A percentile compares a stretch with the other conserved stretches of the same genome.
phyloP scores from a whole-genome alignment of 441 rosid genomes.

The Geranium incanum region DNA sequence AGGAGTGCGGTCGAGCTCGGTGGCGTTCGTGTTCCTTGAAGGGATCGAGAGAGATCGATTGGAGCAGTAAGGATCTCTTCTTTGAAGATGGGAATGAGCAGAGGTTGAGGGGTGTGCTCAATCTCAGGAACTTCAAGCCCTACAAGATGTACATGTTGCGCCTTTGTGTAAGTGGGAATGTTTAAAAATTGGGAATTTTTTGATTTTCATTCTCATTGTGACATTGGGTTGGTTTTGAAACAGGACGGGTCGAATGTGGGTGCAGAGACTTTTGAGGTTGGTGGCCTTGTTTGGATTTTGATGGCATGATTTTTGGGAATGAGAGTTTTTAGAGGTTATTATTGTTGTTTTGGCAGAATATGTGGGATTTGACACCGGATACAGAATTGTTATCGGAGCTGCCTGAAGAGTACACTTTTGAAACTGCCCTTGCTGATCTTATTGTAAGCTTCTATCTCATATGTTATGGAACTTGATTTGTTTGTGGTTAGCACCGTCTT shows the following conservation, averaged over 20 bases:
- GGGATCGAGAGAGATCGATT: conserved; percentile 24
- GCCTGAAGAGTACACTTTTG: conserved; percentile 58
- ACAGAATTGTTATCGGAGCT: conserved; percentile 46
- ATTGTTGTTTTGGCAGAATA: conserved; percentile 33
- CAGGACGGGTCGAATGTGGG: conserved; percentile 48
- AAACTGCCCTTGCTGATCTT: conserved; percentile 71
- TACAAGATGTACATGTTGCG: conserved; percentile 35
- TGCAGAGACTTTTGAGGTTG: conserved; percentile 46
- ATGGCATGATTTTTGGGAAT: neutral
- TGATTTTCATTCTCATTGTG: neutral
- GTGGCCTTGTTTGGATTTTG: neutral
- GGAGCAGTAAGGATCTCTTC: conserved; percentile 24
- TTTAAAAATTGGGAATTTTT: neutral
- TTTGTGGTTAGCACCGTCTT: neutral
- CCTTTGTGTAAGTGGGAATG: conserved; percentile 43
- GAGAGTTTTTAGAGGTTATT: conserved; percentile 3
- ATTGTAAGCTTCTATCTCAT: conserved; percentile 36
- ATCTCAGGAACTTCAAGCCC: conserved; percentile 31
- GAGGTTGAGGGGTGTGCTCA: conserved; percentile 19
- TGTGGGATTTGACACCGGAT: conserved; percentile 81
- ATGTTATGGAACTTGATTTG: conserved; percentile 1
- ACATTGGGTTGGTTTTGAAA: conserved; percentile 4
- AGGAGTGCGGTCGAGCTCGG: conserved; percentile 21
- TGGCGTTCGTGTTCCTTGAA: conserved; percentile 10
- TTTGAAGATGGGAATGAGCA: conserved; percentile 36